Percentiles rank a stretch among this genome's conserved stretches.
phyloP scores from a whole-genome alignment of 2,329 filamentous ascomycete species.

The Curvularia sp. region DNA sequence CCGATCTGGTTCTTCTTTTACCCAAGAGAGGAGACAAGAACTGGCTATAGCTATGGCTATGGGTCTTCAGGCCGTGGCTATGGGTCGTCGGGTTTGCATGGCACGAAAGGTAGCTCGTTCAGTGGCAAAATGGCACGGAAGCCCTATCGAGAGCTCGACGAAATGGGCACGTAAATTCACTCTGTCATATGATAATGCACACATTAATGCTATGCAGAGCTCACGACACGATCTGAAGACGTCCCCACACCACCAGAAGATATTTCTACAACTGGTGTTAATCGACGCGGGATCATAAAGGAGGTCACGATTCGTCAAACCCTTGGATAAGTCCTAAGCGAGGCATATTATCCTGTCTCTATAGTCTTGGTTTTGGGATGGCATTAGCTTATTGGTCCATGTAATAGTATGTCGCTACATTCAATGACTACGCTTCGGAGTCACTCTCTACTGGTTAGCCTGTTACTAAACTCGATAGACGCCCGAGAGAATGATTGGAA shows the following conservation, averaged over 20 bases:
- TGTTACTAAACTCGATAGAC: neutral
- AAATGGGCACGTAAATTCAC: conserved; percentile 18
- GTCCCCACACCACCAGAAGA: conserved; percentile 14
- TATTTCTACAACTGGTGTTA: neutral
- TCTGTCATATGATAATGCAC: no score
- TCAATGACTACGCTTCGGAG: neutral
- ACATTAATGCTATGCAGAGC: conserved; percentile 16
- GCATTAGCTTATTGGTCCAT: neutral
- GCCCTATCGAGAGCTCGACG: conserved; percentile 31
- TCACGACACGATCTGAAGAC: conserved; percentile 19
- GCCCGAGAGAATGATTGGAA: neutral
- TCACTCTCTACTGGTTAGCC: neutral
- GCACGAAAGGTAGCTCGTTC: conserved; percentile 20
- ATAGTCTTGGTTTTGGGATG: neutral
- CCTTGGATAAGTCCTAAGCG: conserved; percentile 2
- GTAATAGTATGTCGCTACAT: neutral
- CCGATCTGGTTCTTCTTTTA: conserved; percentile 34
- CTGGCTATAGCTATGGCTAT: conserved; percentile 20
- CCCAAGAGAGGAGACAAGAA: conserved; percentile 19
- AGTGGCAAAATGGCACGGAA: conserved; percentile 20
- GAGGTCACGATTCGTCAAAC: conserved; percentile 27
- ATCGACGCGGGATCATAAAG: conserved; percentile 21
- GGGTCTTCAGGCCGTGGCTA: conserved; percentile 22
- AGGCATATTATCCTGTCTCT: neutral
- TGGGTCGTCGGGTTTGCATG: conserved; percentile 23